A percentile compares a stretch with the other conserved stretches of the same genome.
These are phyloP conservation scores for Rutstroemia sp. DNA, from an alignment of 2,329 filamentous ascomycete genomes.

Conservation along the genomic window DNA sequence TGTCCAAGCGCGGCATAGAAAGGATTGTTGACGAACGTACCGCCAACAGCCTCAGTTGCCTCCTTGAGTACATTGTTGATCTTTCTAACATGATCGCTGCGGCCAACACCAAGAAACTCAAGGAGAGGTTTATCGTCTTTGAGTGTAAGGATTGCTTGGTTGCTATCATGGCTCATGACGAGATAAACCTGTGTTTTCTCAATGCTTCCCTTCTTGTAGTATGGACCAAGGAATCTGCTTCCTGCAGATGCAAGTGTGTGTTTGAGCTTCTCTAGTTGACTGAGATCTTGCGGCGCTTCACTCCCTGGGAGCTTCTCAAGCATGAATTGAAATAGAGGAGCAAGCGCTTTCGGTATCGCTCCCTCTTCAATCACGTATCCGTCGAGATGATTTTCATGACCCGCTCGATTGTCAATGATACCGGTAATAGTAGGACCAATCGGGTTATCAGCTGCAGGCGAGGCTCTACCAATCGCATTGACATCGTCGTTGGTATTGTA, in stretches of 20 bases:
- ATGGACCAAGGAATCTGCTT: conserved; percentile 51
- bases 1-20: conserved; percentile 48
- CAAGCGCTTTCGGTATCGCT: conserved; percentile 49
- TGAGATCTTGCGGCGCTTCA: conserved; percentile 32
- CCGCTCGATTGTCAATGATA: conserved; percentile 51
- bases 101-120: conserved; percentile 51
- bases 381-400: conserved; percentile 46
- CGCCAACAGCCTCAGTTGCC: conserved; percentile 51
- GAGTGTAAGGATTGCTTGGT: conserved; percentile 52
- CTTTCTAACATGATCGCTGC: conserved; percentile 45
- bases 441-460: conserved; percentile 43
- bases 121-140: conserved; percentile 52
- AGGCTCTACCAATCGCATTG: conserved; percentile 46
- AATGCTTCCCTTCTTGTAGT: conserved; percentile 46
- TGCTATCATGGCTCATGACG: conserved; percentile 35
- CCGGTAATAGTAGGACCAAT: conserved; percentile 56
- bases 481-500: conserved; percentile 52
- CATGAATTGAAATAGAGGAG: conserved; percentile 48
- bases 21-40: conserved; percentile 51
- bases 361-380: conserved; percentile 60
- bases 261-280: conserved; percentile 36
- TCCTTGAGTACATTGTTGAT: conserved; percentile 45
- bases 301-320: conserved; percentile 47
- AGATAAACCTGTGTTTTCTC: conserved; percentile 57
- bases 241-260: conserved; percentile 41